Evolutionary conservation across 306 rosid species (phyloP), one percentile per base, ranked within the genome.

Genomic region (Sophora flavescens): DNA sequence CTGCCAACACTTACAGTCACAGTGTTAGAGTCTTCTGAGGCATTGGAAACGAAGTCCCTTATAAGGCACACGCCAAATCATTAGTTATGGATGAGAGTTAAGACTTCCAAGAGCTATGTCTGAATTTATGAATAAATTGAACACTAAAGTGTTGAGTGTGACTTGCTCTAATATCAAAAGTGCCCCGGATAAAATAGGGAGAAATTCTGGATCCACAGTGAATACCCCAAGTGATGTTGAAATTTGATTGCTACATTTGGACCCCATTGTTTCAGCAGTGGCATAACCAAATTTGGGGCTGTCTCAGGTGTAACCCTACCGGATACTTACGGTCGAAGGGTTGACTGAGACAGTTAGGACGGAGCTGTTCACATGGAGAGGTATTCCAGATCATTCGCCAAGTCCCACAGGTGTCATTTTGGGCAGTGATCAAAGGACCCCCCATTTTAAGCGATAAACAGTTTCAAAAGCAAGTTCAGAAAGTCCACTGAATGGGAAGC

Each of bases 201-300:
- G 75, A 84, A 92, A 59, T 50, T 71, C n/a, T 9, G 90, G 91
- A 74, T 92, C 91, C 13, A 89, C 93, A 1, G 59, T 8, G 72
- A 92, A 87, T 32, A 92, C 93, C 97, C n/a, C 97, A 93, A 30
- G 97, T 93, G 42, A 93, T 80, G 81, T 90, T 93, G 91, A 93
- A 93, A 84, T 87, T 93, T 18, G 84, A 35, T 70, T 78, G 22
- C 70, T 32, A 90, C 92, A 77, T 92, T 87, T 0, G 92, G 71
- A 82, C 26, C 79, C 82, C 97, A 93, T 90, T 57, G 86, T 77
- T 38, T 88, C 93, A 8, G 96, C 97, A 45, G 94, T 90, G 47
- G 97, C 92, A 71, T 93, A 93, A 93, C 96, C 92, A 77, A 80
- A 75, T 93, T 90, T 12, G 96, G 96, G n/a, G 96, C 97, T 0